Evolutionary conservation across 2,329 filamentous ascomycete species (phyloP).

Genomic region (Aspergillus ochraceus): DNA sequence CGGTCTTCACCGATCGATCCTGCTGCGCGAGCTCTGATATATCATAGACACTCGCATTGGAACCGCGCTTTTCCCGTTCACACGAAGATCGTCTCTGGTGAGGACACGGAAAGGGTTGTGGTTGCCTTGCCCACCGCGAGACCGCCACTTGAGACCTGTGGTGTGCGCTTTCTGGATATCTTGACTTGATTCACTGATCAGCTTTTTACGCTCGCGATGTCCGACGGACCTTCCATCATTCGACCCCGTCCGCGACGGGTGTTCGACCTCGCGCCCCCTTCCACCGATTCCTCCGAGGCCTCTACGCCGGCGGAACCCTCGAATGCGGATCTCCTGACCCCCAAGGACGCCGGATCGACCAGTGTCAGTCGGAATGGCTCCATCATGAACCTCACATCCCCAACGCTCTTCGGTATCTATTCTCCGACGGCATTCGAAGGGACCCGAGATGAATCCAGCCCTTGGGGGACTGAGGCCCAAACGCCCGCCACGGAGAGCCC

Average conservation of each 20-base stretch:
- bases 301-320: constrained; percentile 41
- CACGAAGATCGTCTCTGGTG: no score
- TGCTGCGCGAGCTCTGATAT: not conserved
- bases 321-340: constrained; percentile 35
- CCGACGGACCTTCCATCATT: constrained; percentile 55
- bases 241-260: constrained; percentile 71
- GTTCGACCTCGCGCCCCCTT: constrained; percentile 60
- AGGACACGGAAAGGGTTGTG: not conserved
- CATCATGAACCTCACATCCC: constrained; percentile 80
- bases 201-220: constrained; percentile 24
- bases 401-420: constrained; percentile 91
- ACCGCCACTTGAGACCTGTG: not conserved
- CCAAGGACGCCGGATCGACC: constrained; percentile 35
- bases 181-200: not conserved
- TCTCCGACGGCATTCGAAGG: constrained; percentile 61
- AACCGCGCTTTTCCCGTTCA: no score
- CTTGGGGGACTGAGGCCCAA: constrained; percentile 76
- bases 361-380: constrained; percentile 70
- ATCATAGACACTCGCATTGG: no score
- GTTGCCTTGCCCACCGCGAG: not conserved
- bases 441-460: constrained; percentile 63
- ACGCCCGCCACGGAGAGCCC: constrained; percentile 57
- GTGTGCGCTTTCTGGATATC: not conserved
- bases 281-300: constrained; percentile 44
- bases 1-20: no score